Evolutionary conservation across 495 filamentous ascomycete species (phyloP), one percentile per base, ranked within the genome.

Genomic region (Annulohypoxylon nitens): DNA sequence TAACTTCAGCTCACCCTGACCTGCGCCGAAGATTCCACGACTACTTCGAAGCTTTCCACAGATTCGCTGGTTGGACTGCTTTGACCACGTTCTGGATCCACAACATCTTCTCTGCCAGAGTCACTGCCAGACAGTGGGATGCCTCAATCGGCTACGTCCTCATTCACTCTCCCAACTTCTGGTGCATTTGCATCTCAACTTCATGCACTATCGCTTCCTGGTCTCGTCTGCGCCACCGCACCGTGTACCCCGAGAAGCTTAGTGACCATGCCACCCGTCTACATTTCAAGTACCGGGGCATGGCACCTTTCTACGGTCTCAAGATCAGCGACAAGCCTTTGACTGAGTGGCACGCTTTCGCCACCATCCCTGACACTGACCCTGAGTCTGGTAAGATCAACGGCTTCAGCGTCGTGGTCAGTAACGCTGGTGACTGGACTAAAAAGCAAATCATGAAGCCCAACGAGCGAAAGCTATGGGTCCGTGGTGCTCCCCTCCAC

Each of bases 341-440:
- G 60, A 86, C 83, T 11, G 93, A 97, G 83, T 93, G 91, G 87
- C 93, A 97, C 81, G 87, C 90, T 7, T 97, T 97, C 71, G 93
- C 93, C 18, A 91, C 90, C 23, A 93, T 96, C 74, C 88, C 90
- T 37, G 82, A 84, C 67, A 81, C 73, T 48, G 63, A 76, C 43
- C 76, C 88, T 34, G 82, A 83, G 70, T 81, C 77, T 34, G 81
- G 82, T 54, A 80, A 83, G 61, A 77, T 78, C 47, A 79, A 81
- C n/a, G 90, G 89, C 16, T 93, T 92, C 79, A 93, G 90, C 16
- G 82, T 92, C 61, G 82, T 96, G 48, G 82, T 95, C 51, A 93
- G 91, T 67, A 90, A 92, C 75, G 93, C 92, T 1, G 93, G 93
- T n/a, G 93, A 95, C 84, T 97, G 92, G 92, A 97, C 93, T 10